phyloP scores from a whole-genome alignment of 192 early-diverging fungal species.

The Thoreauomyces humboldtii region DNA sequence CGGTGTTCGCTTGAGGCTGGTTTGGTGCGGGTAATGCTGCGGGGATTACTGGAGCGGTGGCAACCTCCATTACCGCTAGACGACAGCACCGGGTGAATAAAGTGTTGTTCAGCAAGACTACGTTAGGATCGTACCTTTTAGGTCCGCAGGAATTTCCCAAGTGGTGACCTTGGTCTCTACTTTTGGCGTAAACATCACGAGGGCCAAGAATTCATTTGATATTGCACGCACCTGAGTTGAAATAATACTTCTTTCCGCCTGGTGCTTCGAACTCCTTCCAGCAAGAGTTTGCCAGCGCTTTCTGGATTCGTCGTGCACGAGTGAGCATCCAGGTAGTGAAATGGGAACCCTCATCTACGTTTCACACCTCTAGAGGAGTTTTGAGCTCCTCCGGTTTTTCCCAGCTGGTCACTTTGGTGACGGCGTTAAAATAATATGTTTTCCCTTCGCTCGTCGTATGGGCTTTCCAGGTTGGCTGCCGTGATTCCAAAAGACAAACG shows the following conservation, averaged over 20 bases:
- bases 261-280: conserved; percentile 89
- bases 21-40: too few relatives aligned
- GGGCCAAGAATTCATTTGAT: too few relatives aligned
- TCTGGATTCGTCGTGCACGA: conserved; percentile 26
- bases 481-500: too few relatives aligned
- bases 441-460: conserved; percentile 79
- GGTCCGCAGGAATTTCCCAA: conserved; percentile 83
- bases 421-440: conserved; percentile 80
- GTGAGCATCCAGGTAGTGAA: not conserved
- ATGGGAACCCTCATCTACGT: too few relatives aligned
- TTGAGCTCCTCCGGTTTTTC: conserved; percentile 92
- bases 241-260: conserved; percentile 80
- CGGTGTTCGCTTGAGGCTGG: too few relatives aligned
- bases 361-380: conserved; percentile 68
- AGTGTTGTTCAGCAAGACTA: too few relatives aligned
- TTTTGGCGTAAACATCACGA: too few relatives aligned
- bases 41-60: too few relatives aligned
- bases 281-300: conserved; percentile 53
- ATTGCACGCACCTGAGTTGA: conserved; percentile 52
- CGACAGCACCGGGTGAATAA: too few relatives aligned
- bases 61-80: too few relatives aligned
- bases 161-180: conserved; percentile 65
- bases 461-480: conserved; percentile 63
- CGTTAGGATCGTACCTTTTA: conserved; percentile 57
- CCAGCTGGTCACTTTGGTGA: conserved; percentile 80